A percentile compares a stretch with the other conserved stretches of the same genome.
Evolutionary conservation across 352 stramenopile genomes (phyloP).

Genomic region (Thalassiosira hispida): DNA sequence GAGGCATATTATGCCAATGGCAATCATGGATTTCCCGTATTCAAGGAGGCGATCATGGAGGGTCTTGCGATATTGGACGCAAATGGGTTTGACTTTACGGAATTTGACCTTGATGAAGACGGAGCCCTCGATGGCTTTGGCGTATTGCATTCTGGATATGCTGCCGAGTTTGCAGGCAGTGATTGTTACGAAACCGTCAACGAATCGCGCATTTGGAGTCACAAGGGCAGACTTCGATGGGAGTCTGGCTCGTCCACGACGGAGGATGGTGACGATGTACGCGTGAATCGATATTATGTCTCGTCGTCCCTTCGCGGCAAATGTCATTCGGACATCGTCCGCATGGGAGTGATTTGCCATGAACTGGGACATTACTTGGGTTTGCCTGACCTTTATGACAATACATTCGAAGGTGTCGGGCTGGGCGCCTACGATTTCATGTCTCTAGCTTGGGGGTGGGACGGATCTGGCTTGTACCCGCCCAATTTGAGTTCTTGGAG

Average conservation of each 20-base stretch:
- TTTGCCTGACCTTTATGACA: conserved; percentile 76
- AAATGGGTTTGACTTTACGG: conserved; percentile 23
- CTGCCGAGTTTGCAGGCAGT: conserved; percentile 56
- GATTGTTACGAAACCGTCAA: conserved; percentile 47
- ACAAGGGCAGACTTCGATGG: conserved; percentile 58
- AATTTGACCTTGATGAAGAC: conserved; percentile 65
- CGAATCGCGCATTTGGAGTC: conserved; percentile 60
- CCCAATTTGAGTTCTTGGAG: conserved; percentile 53
- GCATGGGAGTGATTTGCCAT: conserved; percentile 71
- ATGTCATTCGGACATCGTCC: conserved; percentile 49
- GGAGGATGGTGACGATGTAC: not conserved
- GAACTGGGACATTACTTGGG: conserved; percentile 71
- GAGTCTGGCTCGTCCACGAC: not conserved
- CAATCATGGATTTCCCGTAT: conserved; percentile 45
- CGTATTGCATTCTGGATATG: conserved; percentile 70
- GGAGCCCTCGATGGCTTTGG: conserved; percentile 68
- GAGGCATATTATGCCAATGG: conserved; percentile 67
- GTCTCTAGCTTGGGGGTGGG: conserved; percentile 65
- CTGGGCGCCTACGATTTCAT: conserved; percentile 74
- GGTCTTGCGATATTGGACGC: conserved; percentile 23
- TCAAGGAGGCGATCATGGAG: conserved; percentile 48
- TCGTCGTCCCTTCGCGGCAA: conserved; percentile 37
- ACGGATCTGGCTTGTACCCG: conserved; percentile 55
- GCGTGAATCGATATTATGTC: conserved; percentile 48
- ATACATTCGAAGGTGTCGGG: conserved; percentile 44